A percentile compares a stretch with the other conserved stretches of the same genome.
Conservation (phyloP, 2,329 filamentous ascomycete genomes). For the Fusarium xyrophilum region DNA sequence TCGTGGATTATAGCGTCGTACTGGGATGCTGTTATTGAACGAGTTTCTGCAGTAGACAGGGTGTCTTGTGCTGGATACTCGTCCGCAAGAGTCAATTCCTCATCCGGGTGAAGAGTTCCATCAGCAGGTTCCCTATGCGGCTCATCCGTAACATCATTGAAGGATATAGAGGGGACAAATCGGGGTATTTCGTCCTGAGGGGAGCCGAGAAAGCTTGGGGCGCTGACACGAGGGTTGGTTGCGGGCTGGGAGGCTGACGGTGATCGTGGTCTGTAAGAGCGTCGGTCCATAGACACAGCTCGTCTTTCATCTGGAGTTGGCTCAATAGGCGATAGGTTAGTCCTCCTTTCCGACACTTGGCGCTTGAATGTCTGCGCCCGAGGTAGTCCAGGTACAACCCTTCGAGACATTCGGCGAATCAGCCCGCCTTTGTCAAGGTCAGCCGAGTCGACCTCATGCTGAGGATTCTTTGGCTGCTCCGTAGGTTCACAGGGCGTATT, state of each 20-base stretch:
- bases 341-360: constrained; percentile 80
- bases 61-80: constrained; percentile 41
- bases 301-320: constrained; percentile 72
- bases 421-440: constrained; percentile 46
- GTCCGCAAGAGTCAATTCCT: constrained; percentile 33
- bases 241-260: constrained; percentile 34
- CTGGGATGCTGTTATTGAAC: constrained; percentile 58
- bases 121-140: constrained; percentile 6
- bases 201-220: constrained; percentile 53
- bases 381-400: constrained; percentile 79
- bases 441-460: constrained; percentile 44
- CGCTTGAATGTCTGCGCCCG: constrained; percentile 80
- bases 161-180: constrained; percentile 28
- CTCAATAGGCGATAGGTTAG: constrained; percentile 72
- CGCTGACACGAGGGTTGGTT: constrained; percentile 54
- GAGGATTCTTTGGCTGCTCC: constrained; percentile 36
- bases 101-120: constrained; percentile 20
- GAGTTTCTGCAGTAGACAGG: constrained; percentile 50
- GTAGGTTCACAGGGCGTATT: constrained; percentile 15
- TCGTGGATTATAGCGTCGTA: constrained; percentile 73
- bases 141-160: constrained; percentile 21
- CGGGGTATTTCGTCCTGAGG: constrained; percentile 29
- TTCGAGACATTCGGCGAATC: constrained; percentile 57
- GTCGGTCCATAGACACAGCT: constrained; percentile 70
- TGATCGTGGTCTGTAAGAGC: constrained; percentile 47